Conservation (phyloP, 495 filamentous ascomycete species). For the Annulohypoxylon maeteangense region DNA sequence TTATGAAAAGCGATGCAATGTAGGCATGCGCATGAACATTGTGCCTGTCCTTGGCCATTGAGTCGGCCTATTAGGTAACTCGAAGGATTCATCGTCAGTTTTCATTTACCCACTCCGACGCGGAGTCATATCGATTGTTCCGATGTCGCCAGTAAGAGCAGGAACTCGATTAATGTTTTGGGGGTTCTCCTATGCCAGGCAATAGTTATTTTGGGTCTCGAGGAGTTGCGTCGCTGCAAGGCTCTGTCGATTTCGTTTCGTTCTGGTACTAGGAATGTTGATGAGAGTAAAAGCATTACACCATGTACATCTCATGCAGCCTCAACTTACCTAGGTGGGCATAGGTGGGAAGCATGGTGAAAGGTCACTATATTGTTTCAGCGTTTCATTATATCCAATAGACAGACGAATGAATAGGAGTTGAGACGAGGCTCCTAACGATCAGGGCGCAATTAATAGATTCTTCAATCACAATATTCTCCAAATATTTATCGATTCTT, state of each 20-base stretch:
- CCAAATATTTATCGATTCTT: neutral
- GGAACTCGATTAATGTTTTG: neutral
- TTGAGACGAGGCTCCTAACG: neutral
- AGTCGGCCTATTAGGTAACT: slow-evolving; percentile 13
- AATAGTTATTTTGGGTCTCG: neutral
- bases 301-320: neutral
- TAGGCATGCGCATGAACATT: slow-evolving; percentile 9
- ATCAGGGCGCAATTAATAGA: neutral
- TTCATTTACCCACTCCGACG: slow-evolving; percentile 6
- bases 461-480: neutral
- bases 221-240: neutral
- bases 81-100: neutral
- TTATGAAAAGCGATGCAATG: slow-evolving; percentile 4
- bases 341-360: neutral
- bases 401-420: neutral
- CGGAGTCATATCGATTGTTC: neutral
- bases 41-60: slow-evolving; percentile 11
- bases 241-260: neutral
- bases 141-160: slow-evolving; percentile 22
- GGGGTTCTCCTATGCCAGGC: neutral
- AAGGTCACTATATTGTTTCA: neutral
- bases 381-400: neutral
- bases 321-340: neutral
- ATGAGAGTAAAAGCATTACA: neutral
- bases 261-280: neutral